Percentiles rank a stretch among this genome's conserved stretches.
Conservation (phyloP, 164 flowering plant genomes). For the Stephania yunnanensis region DNA sequence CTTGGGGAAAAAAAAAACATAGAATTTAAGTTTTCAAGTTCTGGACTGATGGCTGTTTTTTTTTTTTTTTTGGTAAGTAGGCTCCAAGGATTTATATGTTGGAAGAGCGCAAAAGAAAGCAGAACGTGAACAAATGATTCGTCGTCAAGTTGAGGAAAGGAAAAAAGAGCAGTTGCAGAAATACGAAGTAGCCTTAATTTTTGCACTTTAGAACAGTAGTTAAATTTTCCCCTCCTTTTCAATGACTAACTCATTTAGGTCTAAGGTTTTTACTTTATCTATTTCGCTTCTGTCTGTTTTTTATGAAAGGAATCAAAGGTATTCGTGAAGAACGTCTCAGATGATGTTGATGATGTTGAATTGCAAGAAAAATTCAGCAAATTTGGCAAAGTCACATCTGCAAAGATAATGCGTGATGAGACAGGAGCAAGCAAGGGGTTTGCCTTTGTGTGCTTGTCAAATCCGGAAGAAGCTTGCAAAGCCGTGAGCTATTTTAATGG, state of each 20-base stretch:
- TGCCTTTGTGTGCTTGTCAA: constrained; percentile 12
- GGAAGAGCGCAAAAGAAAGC: constrained; percentile 43
- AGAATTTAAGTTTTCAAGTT: not conserved
- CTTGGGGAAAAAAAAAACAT: too few species aligned
- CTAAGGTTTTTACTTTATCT: not conserved
- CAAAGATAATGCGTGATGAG: constrained; percentile 7
- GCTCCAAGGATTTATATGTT: constrained; percentile 35
- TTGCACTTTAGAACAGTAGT: too few species aligned
- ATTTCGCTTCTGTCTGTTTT: not conserved
- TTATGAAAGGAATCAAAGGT: constrained; percentile 22
- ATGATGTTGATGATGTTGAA: constrained; percentile 23
- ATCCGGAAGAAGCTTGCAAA: constrained; percentile 6
- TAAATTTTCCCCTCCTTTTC: too few species aligned
- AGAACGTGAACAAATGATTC: constrained; percentile 32
- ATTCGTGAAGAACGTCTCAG: constrained; percentile 33
- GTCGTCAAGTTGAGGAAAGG: too few species aligned
- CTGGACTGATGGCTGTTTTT: not conserved
- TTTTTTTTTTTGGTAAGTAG: constrained; percentile 25
- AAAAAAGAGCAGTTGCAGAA: too few species aligned
- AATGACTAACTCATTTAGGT: constrained; percentile 4
- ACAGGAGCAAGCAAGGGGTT: constrained; percentile 10
- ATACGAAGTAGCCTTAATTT: too few species aligned
- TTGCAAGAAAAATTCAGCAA: constrained; percentile 26
- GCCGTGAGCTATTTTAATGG: constrained; percentile 6
- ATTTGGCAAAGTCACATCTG: constrained; percentile 14